Conservation (phyloP, 805 yeast genomes). For the Naumovozyma baii region DNA sequence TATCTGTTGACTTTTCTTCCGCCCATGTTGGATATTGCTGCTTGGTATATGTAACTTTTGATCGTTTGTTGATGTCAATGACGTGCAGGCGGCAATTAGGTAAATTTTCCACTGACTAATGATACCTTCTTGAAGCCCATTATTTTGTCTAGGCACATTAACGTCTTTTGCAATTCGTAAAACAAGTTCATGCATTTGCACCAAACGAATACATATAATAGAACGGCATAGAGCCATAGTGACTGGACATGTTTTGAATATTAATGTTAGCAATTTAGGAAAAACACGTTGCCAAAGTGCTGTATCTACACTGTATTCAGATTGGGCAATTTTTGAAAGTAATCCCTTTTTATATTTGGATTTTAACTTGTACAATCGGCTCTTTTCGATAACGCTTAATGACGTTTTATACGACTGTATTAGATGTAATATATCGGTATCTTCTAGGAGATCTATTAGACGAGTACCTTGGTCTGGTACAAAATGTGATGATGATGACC, state of each 20-base stretch:
- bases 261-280: constrained; percentile 60
- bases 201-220: constrained; percentile 78
- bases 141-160: constrained; percentile 21
- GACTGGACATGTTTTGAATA: constrained; percentile 78
- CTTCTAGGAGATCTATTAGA: constrained; percentile 65
- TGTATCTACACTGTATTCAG: constrained; percentile 89
- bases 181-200: constrained; percentile 70
- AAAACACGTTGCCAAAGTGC: constrained; percentile 92
- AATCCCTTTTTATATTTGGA: constrained; percentile 51
- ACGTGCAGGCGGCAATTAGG: constrained; percentile 83
- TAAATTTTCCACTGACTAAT: constrained; percentile 85
- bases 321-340: constrained; percentile 71
- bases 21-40: constrained; percentile 45
- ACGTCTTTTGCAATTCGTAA: constrained; percentile 42
- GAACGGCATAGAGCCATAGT: constrained; percentile 90
- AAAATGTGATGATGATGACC: constrained; percentile 54
- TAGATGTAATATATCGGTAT: constrained; percentile 55
- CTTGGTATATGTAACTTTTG: constrained; percentile 64
- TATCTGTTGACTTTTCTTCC: constrained; percentile 71
- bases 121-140: constrained; percentile 55
- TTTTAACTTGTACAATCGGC: constrained; percentile 55
- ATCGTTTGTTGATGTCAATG: constrained; percentile 80
- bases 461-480: constrained; percentile 74
- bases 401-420: constrained; percentile 41
- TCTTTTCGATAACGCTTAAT: constrained; percentile 67